Conservation (phyloP, 169 alveolate species). For the Plasmodium fragile region DNA sequence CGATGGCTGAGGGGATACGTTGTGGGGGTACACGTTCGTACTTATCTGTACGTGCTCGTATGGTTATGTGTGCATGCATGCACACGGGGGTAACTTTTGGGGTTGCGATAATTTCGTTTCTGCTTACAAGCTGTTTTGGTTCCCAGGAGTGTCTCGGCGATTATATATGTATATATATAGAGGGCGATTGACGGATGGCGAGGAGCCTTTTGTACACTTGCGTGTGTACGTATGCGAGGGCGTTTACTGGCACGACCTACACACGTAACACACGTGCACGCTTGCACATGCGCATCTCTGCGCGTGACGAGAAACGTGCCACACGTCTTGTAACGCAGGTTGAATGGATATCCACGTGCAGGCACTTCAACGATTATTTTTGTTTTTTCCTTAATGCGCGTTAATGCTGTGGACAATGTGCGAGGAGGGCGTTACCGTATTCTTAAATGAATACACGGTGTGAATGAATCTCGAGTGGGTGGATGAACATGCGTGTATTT, state of each 20-base stretch:
- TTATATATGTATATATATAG: too few species aligned
- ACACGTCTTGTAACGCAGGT: neutral
- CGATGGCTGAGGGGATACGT: neutral
- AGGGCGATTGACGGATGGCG: neutral
- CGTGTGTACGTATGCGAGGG: neutral
- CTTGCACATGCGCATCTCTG: neutral
- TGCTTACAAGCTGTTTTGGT: neutral
- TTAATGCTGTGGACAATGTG: neutral
- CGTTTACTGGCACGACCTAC: neutral
- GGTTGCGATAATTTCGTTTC: neutral
- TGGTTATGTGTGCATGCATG: conserved; percentile 5
- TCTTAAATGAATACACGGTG: neutral
- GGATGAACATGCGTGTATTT: neutral
- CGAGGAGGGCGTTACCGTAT: neutral
- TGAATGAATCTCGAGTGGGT: neutral
- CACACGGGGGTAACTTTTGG: neutral
- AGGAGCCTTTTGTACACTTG: neutral
- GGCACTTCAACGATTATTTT: neutral
- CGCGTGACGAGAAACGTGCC: neutral
- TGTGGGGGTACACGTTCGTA: neutral
- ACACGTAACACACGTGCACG: neutral
- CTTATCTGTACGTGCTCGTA: neutral
- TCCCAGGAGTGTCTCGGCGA: neutral
- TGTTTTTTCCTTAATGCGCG: neutral
- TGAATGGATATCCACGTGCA: neutral